These are phyloP conservation scores for Solanum appendiculatum DNA, from an alignment of 257 asterid species.

Conservation along the genomic window DNA sequence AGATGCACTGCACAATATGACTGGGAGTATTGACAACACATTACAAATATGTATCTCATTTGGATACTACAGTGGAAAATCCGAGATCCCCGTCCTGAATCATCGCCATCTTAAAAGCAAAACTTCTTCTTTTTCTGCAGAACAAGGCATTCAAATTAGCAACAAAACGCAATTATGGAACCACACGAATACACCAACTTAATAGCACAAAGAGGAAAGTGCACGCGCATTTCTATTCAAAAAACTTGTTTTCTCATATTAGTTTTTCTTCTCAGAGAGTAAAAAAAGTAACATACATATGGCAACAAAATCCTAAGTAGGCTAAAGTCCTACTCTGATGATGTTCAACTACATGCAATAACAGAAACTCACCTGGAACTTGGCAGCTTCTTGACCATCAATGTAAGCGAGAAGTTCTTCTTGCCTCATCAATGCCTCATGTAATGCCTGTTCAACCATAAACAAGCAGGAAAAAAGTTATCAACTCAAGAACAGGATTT, in stretches of 20 bases:
- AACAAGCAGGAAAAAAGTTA: not conserved
- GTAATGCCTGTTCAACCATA: constrained; percentile 57
- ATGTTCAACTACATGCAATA: not conserved
- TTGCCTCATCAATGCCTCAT: constrained; percentile 93
- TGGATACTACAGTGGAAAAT: not conserved
- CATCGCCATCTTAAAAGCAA: constrained; percentile 47
- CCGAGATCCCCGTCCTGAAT: not conserved
- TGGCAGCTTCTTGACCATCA: constrained; percentile 78
- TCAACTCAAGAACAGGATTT: not conserved
- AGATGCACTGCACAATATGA: not conserved
- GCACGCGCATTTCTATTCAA: not conserved
- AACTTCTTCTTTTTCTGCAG: constrained; percentile 71
- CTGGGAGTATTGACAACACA: not conserved
- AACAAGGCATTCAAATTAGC: not conserved
- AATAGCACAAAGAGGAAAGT: not conserved
- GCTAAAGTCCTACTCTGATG: not conserved
- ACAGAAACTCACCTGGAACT: constrained; percentile 44
- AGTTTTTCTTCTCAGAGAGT: not conserved
- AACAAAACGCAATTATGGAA: not conserved
- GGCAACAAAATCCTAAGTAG: not conserved
- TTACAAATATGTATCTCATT: not conserved
- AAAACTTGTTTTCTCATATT: not conserved
- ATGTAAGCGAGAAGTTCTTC: constrained; percentile 93
- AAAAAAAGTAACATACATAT: not conserved
- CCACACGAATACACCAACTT: not conserved